Evolutionary conservation across 139 green algal genomes (phyloP), one percentile per base, ranked within the genome.

Genomic region (Edaphochlamys debaryana): DNA sequence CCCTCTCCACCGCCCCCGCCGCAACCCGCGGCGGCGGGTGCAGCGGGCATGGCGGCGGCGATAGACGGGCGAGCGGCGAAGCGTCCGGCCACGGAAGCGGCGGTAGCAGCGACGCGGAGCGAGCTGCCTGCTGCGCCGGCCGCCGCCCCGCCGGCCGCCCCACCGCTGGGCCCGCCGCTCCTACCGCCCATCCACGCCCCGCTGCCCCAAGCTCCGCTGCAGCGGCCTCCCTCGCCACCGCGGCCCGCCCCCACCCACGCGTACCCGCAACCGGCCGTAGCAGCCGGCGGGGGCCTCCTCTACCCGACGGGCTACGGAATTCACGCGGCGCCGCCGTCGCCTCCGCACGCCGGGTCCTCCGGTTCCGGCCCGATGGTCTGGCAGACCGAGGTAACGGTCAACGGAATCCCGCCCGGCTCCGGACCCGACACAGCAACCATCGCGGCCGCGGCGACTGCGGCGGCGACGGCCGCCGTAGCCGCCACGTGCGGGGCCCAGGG

Each of bases 321-420:
- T 19, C 50, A 58, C 20, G 20, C 23, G 50, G 50, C 50, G 6
- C 50, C 23, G 50, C 50, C 50, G 9, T 22, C 50, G 50, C 50
- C 50, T 17, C 4, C 25, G 50, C 20, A 25, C 20, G 50, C 20
- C 8, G 50, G 50, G 2, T 19, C 20, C 56, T 23, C 29, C n/a
- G 42, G 41, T 1, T 42, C 48, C 2, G 69, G 25, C 40, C 25
- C 27, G 29, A 41, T 78, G 5, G 20, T 13, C 0, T 78, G 54
- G 72, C 72, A 79, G 32, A 27, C 34, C 36, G 42, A 79, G 32
- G 54, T 34, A 3, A 50, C 64, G 70, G 13, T 79, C 40, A 63
- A 66, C n/a, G 70, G 70, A 2, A 25, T 79, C 17, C 70, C 70
- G 5, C 3, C 48, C 7, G 48, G 48, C 56, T 63, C 56, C 1